Evolutionary conservation across 108 stramenopile genomes (phyloP).

Genomic region (Skeletonema grethae): DNA sequence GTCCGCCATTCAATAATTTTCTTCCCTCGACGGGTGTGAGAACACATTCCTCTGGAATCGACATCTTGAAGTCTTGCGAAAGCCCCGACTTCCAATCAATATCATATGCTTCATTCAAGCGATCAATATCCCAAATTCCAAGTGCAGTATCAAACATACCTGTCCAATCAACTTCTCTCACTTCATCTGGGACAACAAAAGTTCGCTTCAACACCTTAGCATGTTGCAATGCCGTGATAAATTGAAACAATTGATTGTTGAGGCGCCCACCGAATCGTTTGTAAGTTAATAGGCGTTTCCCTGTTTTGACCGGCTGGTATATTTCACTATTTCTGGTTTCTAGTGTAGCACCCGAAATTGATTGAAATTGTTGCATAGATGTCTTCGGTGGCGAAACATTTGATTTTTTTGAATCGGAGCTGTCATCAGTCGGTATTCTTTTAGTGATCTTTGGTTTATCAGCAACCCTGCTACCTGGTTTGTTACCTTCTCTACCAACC

Average conservation of each 20-base stretch:
- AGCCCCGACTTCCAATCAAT: constrained; percentile 45
- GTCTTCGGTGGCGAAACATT: neutral
- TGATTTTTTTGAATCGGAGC: neutral
- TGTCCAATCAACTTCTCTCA: constrained; percentile 50
- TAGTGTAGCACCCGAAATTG: neutral
- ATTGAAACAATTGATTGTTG: constrained; percentile 53
- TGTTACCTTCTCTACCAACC: neutral
- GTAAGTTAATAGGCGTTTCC: constrained; percentile 44
- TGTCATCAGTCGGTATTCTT: neutral
- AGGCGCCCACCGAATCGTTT: constrained; percentile 47
- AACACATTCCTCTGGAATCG: constrained; percentile 35
- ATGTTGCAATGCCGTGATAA: constrained; percentile 49
- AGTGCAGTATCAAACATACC: constrained; percentile 45
- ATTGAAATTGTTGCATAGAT: neutral
- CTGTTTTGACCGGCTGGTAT: constrained; percentile 33
- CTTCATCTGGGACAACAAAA: constrained; percentile 47
- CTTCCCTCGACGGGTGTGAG: constrained; percentile 32
- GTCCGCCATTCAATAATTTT: constrained; percentile 26
- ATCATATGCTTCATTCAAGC: constrained; percentile 35
- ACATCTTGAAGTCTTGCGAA: constrained; percentile 11
- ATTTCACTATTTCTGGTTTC: constrained; percentile 24
- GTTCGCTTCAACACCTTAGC: constrained; percentile 46
- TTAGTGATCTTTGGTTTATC: neutral
- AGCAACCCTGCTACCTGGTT: neutral
- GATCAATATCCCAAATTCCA: constrained; percentile 43